Conservation (phyloP, 768 basidiomycete species). For the Trametes maxima region DNA sequence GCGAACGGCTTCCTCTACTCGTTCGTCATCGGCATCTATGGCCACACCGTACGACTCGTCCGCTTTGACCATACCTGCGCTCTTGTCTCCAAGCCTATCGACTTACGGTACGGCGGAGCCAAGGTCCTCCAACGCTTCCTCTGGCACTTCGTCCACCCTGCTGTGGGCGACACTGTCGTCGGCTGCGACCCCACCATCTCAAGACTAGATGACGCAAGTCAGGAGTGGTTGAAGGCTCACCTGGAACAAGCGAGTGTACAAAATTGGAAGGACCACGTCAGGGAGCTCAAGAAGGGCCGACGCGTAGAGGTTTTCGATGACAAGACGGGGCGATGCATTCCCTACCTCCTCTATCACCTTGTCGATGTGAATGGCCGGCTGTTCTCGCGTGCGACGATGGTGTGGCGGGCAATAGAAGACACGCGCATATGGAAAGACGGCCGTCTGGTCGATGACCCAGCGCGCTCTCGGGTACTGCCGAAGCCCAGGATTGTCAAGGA, state of each 20-base stretch:
- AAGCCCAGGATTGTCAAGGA: conserved; percentile 16
- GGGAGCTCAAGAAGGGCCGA: neutral
- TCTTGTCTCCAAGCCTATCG: conserved; percentile 12
- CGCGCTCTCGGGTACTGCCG: neutral
- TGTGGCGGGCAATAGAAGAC: conserved; percentile 17
- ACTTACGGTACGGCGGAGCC: neutral
- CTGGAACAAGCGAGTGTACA: neutral
- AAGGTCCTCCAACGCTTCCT: conserved; percentile 14
- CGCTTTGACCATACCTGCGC: conserved; percentile 21
- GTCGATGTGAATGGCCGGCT: conserved; percentile 9
- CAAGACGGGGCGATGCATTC: neutral
- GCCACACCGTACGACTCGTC: conserved; percentile 1
- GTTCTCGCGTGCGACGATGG: conserved; percentile 15
- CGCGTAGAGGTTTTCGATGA: neutral
- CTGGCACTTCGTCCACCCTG: conserved; percentile 19
- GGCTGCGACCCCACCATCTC: conserved; percentile 9
- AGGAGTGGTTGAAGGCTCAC: neutral
- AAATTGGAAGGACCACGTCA: neutral
- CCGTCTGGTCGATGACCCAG: neutral
- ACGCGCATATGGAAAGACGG: neutral
- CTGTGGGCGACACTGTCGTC: conserved; percentile 1
- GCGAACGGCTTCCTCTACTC: conserved; percentile 8
- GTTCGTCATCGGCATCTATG: conserved; percentile 17
- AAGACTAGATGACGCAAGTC: neutral
- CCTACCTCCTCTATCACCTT: neutral